These are phyloP conservation scores for Cordyceps tenuipes DNA, from an alignment of 2,329 filamentous ascomycete species.

Conservation along the genomic window DNA sequence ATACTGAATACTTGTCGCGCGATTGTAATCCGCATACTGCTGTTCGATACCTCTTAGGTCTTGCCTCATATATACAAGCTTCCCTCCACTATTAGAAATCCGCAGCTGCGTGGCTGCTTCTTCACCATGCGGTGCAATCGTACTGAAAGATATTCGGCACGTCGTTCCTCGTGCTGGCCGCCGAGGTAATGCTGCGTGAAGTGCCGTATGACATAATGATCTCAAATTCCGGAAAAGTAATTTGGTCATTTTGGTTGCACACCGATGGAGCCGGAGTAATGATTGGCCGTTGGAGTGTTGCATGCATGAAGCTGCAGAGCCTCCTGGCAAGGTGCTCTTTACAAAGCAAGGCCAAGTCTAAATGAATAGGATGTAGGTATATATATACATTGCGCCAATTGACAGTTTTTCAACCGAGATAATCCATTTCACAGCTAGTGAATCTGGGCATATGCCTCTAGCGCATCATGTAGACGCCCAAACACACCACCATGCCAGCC, in stretches of 20 bases:
- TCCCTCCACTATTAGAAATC: conserved; percentile 2
- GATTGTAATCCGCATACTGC: background rate
- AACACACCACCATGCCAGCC: conserved; percentile 3
- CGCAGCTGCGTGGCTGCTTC: background rate
- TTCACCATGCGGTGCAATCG: conserved; percentile 10
- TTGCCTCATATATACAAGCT: background rate
- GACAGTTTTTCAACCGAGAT: background rate
- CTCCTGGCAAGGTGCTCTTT: too few species aligned
- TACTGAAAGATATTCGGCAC: background rate
- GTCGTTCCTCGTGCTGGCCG: too few species aligned
- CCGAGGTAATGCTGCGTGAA: too few species aligned
- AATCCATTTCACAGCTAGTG: background rate
- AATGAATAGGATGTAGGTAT: too few species aligned
- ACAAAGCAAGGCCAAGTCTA: too few species aligned
- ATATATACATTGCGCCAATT: background rate
- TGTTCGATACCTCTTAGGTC: background rate
- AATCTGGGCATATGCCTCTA: conserved; percentile 2
- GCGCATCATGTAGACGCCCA: conserved; percentile 2
- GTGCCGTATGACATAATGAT: too few species aligned
- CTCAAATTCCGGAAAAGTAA: too few species aligned
- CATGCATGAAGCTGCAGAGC: too few species aligned
- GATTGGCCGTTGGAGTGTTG: too few species aligned
- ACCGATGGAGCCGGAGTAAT: too few species aligned
- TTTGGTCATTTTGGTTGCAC: too few species aligned
- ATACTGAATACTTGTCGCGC: background rate